Conservation (phyloP, 2,329 filamentous ascomycete genomes). For the Colletotrichum coccodes region DNA sequence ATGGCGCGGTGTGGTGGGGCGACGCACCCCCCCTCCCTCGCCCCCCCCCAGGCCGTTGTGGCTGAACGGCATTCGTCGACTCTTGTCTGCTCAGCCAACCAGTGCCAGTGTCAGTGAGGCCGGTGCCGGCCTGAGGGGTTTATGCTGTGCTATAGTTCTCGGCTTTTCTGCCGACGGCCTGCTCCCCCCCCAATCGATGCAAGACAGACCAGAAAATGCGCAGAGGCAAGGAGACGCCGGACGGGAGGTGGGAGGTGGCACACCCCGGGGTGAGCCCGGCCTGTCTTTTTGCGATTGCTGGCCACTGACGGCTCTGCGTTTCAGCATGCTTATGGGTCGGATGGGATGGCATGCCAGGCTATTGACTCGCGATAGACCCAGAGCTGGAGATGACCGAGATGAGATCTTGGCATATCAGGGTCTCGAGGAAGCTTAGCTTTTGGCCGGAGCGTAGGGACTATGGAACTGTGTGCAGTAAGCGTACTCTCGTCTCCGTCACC, state of each 20-base stretch:
- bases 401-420: conserved; percentile 8
- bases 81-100: conserved; percentile 14
- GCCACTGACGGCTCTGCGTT: not conserved
- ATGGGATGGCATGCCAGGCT: not conserved
- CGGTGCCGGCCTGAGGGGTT: not conserved
- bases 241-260: conserved; percentile 7
- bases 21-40: not conserved
- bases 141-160: too few relatives aligned
- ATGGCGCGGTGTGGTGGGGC: conserved; percentile 22
- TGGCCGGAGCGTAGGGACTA: too few relatives aligned
- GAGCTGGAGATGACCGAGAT: conserved; percentile 24
- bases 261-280: not conserved
- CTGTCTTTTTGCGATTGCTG: not conserved
- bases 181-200: too few relatives aligned
- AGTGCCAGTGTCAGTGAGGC: conserved; percentile 16
- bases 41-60: conserved; percentile 14
- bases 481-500: not conserved
- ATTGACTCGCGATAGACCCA: conserved; percentile 11
- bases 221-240: not conserved
- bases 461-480: too few relatives aligned
- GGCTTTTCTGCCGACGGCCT: too few relatives aligned
- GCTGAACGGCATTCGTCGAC: conserved; percentile 15
- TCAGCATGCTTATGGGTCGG: not conserved
- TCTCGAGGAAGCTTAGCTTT: not conserved
- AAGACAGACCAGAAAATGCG: too few relatives aligned